A percentile compares a stretch with the other conserved stretches of the same genome.
phyloP scores from a whole-genome alignment of 2,329 filamentous ascomycete species.

The Zymoseptoria brevis region DNA sequence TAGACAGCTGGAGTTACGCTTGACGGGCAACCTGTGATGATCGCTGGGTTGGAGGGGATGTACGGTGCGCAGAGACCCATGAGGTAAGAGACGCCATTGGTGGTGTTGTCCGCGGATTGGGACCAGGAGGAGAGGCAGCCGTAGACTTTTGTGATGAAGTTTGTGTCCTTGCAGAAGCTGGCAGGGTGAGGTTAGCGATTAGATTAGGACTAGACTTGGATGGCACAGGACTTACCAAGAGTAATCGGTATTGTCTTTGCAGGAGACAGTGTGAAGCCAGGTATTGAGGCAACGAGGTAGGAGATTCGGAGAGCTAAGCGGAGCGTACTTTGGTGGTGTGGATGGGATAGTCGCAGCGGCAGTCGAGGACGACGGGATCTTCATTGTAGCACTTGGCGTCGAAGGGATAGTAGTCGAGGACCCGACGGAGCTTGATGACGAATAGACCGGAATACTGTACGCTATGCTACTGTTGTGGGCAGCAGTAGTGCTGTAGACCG shows the following conservation, averaged over 20 bases:
- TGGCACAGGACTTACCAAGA: conserved; percentile 35
- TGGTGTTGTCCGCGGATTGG: conserved; percentile 56
- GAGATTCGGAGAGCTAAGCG: conserved; percentile 52
- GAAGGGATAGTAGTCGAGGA: not conserved
- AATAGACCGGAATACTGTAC: conserved; percentile 6
- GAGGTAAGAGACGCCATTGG: conserved; percentile 71
- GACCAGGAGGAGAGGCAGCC: conserved; percentile 73
- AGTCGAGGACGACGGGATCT: not conserved
- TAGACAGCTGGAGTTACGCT: conserved; percentile 43
- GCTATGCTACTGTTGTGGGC: not conserved
- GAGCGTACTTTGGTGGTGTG: not conserved
- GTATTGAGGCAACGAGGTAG: conserved; percentile 89
- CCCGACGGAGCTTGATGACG: conserved; percentile 6
- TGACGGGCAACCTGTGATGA: conserved; percentile 64
- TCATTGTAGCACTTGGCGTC: no score
- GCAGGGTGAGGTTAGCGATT: not conserved
- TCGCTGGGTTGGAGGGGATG: conserved; percentile 69
- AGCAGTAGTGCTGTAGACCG: not conserved
- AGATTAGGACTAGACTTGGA: not conserved
- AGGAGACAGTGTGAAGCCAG: conserved; percentile 67
- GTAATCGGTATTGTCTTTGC: conserved; percentile 74
- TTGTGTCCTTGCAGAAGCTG: conserved; percentile 66
- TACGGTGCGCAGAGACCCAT: conserved; percentile 81
- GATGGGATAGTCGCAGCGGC: not conserved
- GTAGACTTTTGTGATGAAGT: conserved; percentile 73